phyloP scores from a whole-genome alignment of 768 basidiomycete species.

The Fomitopsis serialis region DNA sequence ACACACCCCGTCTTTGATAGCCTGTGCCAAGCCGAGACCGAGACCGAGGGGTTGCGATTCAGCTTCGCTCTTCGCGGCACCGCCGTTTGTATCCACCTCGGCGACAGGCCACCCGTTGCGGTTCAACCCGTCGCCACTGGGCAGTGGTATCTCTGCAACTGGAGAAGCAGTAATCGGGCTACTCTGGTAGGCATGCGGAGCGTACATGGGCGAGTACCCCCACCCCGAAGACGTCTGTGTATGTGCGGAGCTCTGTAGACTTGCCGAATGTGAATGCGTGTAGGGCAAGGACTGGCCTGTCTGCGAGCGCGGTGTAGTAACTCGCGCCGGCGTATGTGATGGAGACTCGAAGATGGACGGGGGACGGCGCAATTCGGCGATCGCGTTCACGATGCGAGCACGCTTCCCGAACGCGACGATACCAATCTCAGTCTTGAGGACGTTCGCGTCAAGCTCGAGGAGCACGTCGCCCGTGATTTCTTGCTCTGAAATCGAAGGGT shows the following conservation, averaged over 20 bases:
- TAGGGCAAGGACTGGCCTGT: constrained; percentile 20
- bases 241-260: constrained; percentile 34
- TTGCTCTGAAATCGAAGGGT: constrained; percentile 59
- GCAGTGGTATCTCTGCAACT: constrained; percentile 29
- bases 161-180: constrained; percentile 16
- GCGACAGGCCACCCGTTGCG: constrained; percentile 16
- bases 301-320: constrained; percentile 16
- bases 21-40: constrained; percentile 24
- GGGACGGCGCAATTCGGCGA: constrained; percentile 77
- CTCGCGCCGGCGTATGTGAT: constrained; percentile 10
- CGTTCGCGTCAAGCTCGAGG: constrained; percentile 85
- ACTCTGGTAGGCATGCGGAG: constrained; percentile 7
- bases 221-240: constrained; percentile 6
- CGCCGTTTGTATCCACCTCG: constrained; percentile 15
- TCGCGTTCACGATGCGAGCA: constrained; percentile 87
- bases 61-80: constrained; percentile 4
- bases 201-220: constrained; percentile 12
- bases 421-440: constrained; percentile 91
- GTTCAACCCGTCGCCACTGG: constrained; percentile 12
- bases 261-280: constrained; percentile 29
- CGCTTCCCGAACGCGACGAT: constrained; percentile 94
- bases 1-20: constrained; percentile 10
- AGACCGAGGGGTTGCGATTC: constrained; percentile 18
- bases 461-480: constrained; percentile 98
- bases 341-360: constrained; percentile 57